Conservation (phyloP, 768 basidiomycete genomes). For the Pulveroboletus frians region DNA sequence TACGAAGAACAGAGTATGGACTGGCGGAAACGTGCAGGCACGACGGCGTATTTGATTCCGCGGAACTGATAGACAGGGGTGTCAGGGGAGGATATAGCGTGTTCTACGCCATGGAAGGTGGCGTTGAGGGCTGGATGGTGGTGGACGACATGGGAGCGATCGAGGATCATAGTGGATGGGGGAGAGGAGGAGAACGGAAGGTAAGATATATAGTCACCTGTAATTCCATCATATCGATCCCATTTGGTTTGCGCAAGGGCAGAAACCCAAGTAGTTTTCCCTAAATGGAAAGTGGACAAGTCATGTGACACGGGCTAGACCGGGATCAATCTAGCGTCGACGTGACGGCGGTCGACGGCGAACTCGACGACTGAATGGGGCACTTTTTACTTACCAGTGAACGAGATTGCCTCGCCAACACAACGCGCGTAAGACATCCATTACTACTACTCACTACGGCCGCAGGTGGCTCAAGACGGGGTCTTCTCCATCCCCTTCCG, state of each 20-base stretch:
- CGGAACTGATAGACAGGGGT: conserved; percentile 63
- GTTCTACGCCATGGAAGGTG: conserved; percentile 62
- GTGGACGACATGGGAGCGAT: conserved; percentile 30
- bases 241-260: conserved; percentile 5
- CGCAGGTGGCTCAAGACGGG: background rate
- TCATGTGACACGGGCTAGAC: conserved; percentile 25
- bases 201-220: no score
- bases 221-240: conserved; percentile 20
- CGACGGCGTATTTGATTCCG: conserved; percentile 71
- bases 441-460: background rate
- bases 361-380: conserved; percentile 4
- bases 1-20: conserved; percentile 58
- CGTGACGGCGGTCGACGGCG: conserved; percentile 6
- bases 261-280: conserved; percentile 21
- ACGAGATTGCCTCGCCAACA: background rate
- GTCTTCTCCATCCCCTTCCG: background rate
- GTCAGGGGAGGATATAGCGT: conserved; percentile 52
- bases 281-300: conserved; percentile 23
- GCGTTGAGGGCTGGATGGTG: conserved; percentile 55
- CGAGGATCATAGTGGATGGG: conserved; percentile 24
- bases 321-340: background rate
- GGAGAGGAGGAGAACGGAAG: background rate
- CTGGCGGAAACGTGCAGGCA: conserved; percentile 73
- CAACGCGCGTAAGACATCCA: background rate
- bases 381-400: background rate